Evolutionary conservation across 1,284 basidiomycete species (phyloP).

Genomic region (Pholiota adiposa): DNA sequence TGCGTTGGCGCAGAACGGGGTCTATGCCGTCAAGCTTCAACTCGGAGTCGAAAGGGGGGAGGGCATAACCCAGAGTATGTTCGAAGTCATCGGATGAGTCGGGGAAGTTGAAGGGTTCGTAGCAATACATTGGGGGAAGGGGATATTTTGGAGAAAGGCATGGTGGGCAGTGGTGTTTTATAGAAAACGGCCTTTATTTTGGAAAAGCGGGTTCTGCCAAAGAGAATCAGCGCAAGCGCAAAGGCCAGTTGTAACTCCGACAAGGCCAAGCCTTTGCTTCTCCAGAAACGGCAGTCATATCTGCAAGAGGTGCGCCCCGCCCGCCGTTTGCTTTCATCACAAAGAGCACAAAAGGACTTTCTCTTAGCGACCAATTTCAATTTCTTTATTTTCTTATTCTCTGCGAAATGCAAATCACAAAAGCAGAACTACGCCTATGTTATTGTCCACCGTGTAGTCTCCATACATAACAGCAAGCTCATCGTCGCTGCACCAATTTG

Average conservation of each 20-base stretch:
- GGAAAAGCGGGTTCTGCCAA: background rate
- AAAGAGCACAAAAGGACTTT: conserved; percentile 22
- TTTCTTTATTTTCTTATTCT: background rate
- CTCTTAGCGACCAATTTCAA: conserved; percentile 5
- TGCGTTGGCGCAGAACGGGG: too few relatives aligned
- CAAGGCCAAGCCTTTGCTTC: conserved; percentile 27
- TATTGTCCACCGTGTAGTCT: background rate
- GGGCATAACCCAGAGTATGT: too few relatives aligned
- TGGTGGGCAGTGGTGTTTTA: background rate
- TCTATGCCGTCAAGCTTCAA: too few relatives aligned
- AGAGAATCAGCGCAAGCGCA: background rate
- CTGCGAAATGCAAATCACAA: conserved; percentile 8
- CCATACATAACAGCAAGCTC: background rate
- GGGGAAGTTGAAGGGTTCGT: background rate
- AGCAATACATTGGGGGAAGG: background rate
- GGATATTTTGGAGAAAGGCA: background rate
- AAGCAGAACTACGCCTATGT: conserved; percentile 2
- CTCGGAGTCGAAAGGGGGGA: background rate
- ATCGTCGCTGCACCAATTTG: background rate
- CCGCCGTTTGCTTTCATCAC: background rate
- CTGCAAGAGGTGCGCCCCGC: background rate
- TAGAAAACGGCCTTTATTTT: conserved; percentile 3
- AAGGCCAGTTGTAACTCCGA: conserved; percentile 13
- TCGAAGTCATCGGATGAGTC: too few relatives aligned
- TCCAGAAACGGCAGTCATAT: conserved; percentile 1